phyloP scores from a whole-genome alignment of 345 rosid genomes.

The Salix suchowensis region DNA sequence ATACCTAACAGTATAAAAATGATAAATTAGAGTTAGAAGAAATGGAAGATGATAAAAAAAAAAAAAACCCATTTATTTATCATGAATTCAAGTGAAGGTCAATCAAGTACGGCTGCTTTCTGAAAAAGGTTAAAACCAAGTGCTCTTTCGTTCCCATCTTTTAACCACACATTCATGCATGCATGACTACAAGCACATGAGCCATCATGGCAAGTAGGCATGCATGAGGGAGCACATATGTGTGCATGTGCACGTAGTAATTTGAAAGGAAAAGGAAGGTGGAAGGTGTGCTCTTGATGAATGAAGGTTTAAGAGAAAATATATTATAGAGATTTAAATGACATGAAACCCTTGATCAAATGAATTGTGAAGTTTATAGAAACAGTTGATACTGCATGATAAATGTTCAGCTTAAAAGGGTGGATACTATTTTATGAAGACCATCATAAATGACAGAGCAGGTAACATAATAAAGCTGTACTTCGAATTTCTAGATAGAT shows the following conservation, averaged over 20 bases:
- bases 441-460: neutral
- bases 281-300: neutral
- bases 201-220: neutral
- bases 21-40: neutral
- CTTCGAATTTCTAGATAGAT: neutral
- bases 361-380: neutral
- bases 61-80: neutral
- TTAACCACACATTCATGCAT: neutral
- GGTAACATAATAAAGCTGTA: neutral
- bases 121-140: neutral
- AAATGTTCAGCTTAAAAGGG: neutral
- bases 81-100: neutral
- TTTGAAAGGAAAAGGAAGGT: neutral
- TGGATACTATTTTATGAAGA: neutral
- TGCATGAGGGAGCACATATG: neutral
- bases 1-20: constrained; percentile 40
- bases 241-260: neutral
- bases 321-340: neutral
- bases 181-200: neutral
- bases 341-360: neutral
- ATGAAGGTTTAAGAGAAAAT: neutral
- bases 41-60: neutral
- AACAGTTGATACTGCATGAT: neutral
- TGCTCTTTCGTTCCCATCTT: neutral
- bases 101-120: neutral